These are phyloP conservation scores for Hymenoscyphus occultus DNA, from an alignment of 2,329 filamentous ascomycete genomes.

Conservation along the genomic window DNA sequence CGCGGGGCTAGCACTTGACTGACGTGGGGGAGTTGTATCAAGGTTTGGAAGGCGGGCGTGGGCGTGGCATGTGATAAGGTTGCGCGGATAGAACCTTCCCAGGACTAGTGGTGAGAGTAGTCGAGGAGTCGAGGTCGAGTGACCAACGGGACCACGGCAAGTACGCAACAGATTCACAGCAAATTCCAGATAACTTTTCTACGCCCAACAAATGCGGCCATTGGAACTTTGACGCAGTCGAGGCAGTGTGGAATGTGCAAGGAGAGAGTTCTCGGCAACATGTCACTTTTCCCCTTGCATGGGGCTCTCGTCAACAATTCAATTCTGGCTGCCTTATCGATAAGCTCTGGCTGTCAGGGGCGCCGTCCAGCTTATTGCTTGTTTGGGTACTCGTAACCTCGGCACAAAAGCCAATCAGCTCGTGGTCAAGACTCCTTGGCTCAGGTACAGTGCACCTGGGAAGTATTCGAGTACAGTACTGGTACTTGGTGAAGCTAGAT, in stretches of 20 bases:
- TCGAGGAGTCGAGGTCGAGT: not conserved
- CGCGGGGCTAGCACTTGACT: slow-evolving; percentile 14
- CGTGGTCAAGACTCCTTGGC: not conserved
- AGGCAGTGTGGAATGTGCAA: not conserved
- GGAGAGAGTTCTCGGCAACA: not conserved
- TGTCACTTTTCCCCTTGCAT: not conserved
- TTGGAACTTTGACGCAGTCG: not conserved
- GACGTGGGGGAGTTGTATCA: slow-evolving; percentile 5
- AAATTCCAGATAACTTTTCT: too few species aligned
- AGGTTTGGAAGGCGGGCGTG: not conserved
- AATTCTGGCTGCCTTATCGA: not conserved
- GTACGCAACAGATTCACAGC: too few species aligned
- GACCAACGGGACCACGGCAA: not conserved
- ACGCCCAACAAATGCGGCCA: not conserved
- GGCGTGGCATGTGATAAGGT: slow-evolving; percentile 1
- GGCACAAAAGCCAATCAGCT: not conserved
- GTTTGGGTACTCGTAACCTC: not conserved
- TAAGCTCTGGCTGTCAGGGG: slow-evolving; percentile 2
- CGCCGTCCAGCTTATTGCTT: not conserved
- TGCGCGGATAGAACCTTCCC: not conserved
- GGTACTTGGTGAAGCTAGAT: not conserved
- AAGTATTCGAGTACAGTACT: too few species aligned
- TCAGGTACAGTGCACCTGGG: too few species aligned
- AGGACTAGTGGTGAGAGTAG: not conserved
- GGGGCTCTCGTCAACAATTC: not conserved